phyloP scores from a whole-genome alignment of 768 basidiomycete genomes.

The Hericium erinaceus region DNA sequence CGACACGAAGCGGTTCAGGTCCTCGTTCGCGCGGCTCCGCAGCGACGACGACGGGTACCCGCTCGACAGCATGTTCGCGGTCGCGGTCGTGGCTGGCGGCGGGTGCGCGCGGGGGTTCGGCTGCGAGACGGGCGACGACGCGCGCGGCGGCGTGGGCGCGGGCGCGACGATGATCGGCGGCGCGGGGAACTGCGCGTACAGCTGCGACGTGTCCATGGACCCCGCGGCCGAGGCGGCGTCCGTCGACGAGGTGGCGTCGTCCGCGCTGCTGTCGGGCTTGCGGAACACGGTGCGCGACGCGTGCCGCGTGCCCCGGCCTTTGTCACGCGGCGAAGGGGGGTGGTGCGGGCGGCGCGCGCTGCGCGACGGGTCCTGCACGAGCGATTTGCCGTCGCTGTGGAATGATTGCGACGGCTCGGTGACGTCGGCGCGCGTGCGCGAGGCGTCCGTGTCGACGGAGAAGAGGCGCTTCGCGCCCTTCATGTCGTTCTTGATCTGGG shows the following conservation, averaged over 20 bases:
- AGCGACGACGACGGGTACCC: slow-evolving; percentile 42
- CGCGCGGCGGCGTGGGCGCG: slow-evolving; percentile 15
- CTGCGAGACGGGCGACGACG: slow-evolving; percentile 2
- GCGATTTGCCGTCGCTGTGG: neutral
- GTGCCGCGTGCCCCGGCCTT: slow-evolving; percentile 17
- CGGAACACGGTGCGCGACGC: neutral
- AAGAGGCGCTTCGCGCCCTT: slow-evolving; percentile 65
- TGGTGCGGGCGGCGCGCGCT: no score
- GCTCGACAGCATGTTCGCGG: slow-evolving; percentile 11
- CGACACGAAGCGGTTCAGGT: slow-evolving; percentile 84
- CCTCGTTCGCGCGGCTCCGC: slow-evolving; percentile 48
- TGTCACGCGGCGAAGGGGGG: neutral
- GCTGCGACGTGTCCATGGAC: slow-evolving; percentile 28
- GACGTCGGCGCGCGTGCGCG: slow-evolving; percentile 20
- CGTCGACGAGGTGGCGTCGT: slow-evolving; percentile 28
- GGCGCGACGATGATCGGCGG: slow-evolving; percentile 18
- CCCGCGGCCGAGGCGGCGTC: slow-evolving; percentile 27
- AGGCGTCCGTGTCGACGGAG: slow-evolving; percentile 54
- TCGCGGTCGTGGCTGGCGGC: slow-evolving; percentile 4
- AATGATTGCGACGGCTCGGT: no score
- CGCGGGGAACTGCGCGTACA: slow-evolving; percentile 21
- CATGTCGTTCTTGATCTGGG: slow-evolving; percentile 76
- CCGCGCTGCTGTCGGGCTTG: neutral
- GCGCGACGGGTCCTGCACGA: neutral
- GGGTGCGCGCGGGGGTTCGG: slow-evolving; percentile 4